Percentiles rank a stretch among this genome's conserved stretches.
phyloP scores from a whole-genome alignment of 192 early-diverging fungal genomes.

The Allomyces arbusculus region DNA sequence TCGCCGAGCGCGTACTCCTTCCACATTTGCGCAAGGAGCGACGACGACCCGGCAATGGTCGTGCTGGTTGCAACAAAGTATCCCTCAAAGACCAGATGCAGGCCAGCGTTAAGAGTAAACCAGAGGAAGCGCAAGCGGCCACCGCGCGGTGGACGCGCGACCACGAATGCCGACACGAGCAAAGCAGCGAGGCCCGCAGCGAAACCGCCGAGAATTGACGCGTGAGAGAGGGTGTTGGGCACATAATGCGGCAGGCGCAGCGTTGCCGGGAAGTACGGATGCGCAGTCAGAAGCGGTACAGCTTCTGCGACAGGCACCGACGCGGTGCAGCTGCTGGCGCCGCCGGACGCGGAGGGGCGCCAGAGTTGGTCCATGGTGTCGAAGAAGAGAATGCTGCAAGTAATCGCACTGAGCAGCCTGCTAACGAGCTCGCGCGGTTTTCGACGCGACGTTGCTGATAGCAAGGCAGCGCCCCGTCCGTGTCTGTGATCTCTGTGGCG shows the following conservation, averaged over 20 bases:
- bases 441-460: too few relatives aligned
- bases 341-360: too few relatives aligned
- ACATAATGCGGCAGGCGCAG: slow-evolving; percentile 12
- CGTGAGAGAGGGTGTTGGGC: slow-evolving; percentile 5
- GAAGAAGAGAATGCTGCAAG: too few relatives aligned
- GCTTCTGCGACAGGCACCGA: too few relatives aligned
- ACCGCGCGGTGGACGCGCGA: neutral
- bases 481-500: too few relatives aligned
- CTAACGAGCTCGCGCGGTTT: too few relatives aligned
- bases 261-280: slow-evolving; percentile 16
- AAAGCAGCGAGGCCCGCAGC: slow-evolving; percentile 2
- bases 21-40: slow-evolving; percentile 56
- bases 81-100: slow-evolving; percentile 68
- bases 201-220: slow-evolving; percentile 2
- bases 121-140: slow-evolving; percentile 47
- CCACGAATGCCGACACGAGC: neutral
- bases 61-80: slow-evolving; percentile 58
- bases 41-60: slow-evolving; percentile 42
- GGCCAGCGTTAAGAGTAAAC: slow-evolving; percentile 60
- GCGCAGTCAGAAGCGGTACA: neutral
- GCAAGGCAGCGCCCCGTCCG: too few relatives aligned
- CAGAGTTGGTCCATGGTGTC: too few relatives aligned
- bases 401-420: too few relatives aligned
- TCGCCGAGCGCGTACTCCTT: slow-evolving; percentile 80
- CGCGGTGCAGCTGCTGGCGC: too few relatives aligned